phyloP scores from a whole-genome alignment of 352 stramenopile species.

The Phytopythium chamaehyphon region DNA sequence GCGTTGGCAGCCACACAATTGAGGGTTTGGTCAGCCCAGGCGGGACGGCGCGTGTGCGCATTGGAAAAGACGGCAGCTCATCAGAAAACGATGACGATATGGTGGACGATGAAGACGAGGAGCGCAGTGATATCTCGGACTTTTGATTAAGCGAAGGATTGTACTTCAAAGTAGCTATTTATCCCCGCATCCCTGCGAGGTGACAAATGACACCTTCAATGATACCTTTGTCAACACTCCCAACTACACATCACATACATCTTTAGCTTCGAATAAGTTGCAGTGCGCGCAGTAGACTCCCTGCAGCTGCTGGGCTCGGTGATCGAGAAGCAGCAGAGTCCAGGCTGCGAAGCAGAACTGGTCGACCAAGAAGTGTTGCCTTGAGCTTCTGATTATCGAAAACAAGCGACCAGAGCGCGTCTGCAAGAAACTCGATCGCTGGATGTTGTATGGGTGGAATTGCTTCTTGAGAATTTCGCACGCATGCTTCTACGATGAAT shows the following conservation, averaged over 20 bases:
- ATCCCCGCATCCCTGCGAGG: too few species aligned
- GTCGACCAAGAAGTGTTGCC: conserved; percentile 28
- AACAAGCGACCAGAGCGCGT: conserved; percentile 46
- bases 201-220: not conserved
- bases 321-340: conserved; percentile 9
- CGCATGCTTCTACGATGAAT: conserved; percentile 22
- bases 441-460: not conserved
- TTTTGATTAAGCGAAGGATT: conserved; percentile 9
- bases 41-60: conserved; percentile 53
- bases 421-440: conserved; percentile 24
- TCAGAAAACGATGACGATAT: conserved; percentile 44
- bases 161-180: conserved; percentile 16
- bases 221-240: too few species aligned
- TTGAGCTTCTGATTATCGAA: conserved; percentile 67
- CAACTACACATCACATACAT: too few species aligned
- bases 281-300: conserved; percentile 24
- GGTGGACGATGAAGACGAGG: conserved; percentile 30
- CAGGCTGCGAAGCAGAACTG: conserved; percentile 23
- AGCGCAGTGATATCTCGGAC: conserved; percentile 14
- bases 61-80: conserved; percentile 49
- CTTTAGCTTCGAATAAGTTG: conserved; percentile 23
- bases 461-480: conserved; percentile 3
- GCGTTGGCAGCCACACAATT: conserved; percentile 38
- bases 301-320: conserved; percentile 2
- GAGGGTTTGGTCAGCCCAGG: conserved; percentile 55